Evolutionary conservation across 129 eudicot species (phyloP).

Genomic region (Centella asiatica): DNA sequence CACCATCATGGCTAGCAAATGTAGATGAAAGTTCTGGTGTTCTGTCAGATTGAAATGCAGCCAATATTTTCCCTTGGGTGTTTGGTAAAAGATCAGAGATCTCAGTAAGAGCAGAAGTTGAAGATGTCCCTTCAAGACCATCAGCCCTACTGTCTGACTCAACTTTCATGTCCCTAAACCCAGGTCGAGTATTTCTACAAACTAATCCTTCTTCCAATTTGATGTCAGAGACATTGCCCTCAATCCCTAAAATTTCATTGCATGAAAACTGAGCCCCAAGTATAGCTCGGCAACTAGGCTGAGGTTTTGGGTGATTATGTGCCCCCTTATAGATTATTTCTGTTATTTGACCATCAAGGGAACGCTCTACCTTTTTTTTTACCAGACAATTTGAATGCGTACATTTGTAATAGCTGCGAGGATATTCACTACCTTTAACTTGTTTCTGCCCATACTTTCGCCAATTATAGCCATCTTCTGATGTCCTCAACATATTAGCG

Average conservation of each 20-base stretch:
- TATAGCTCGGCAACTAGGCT: constrained; percentile 20
- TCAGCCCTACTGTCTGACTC: constrained; percentile 20
- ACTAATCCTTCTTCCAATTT: constrained; percentile 27
- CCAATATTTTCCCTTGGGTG: constrained; percentile 24
- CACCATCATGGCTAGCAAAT: constrained; percentile 26
- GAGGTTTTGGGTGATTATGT: constrained; percentile 60
- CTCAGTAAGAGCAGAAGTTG: constrained; percentile 30
- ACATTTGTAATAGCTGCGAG: constrained; percentile 78
- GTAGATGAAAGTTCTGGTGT: constrained; percentile 34
- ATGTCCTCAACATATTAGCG: constrained; percentile 19
- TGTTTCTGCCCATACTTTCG: constrained; percentile 85
- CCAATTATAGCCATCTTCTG: constrained; percentile 78
- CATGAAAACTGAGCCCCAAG: constrained; percentile 22
- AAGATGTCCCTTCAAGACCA: constrained; percentile 37
- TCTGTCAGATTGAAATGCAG: constrained; percentile 27
- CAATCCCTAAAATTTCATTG: constrained; percentile 12
- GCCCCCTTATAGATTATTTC: constrained; percentile 69
- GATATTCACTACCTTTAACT: constrained; percentile 77
- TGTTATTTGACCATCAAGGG: constrained; percentile 68
- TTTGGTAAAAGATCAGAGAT: constrained; percentile 24
- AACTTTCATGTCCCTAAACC: constrained; percentile 13
- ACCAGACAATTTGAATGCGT: constrained; percentile 61
- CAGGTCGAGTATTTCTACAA: constrained; percentile 27
- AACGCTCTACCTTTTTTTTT: constrained; percentile 74
- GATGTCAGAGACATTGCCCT: constrained; percentile 17